These are phyloP conservation scores for Aspergillus sp. DNA, from an alignment of 2,329 filamentous ascomycete genomes.

Conservation along the genomic window DNA sequence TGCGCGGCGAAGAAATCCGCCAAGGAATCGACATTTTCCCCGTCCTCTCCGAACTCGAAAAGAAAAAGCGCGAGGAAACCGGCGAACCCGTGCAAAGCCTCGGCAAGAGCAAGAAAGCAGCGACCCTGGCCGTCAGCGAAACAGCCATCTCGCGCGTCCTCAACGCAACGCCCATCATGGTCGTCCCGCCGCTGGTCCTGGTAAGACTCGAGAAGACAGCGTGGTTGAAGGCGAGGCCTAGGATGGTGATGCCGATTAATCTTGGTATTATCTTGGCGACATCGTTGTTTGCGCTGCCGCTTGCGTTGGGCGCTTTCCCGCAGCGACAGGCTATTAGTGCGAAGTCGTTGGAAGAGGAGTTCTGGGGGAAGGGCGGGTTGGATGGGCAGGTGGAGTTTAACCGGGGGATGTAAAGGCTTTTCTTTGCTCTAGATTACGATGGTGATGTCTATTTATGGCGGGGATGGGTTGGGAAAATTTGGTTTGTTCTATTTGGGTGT, in stretches of 20 bases:
- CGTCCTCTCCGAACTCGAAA: conserved; percentile 64
- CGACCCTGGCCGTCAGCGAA: conserved; percentile 82
- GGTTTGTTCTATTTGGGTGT: too few species aligned
- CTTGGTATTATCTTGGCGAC: conserved; percentile 79
- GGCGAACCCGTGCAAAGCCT: conserved; percentile 63
- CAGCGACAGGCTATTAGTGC: conserved; percentile 78
- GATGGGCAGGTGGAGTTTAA: conserved; percentile 91
- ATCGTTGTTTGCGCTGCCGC: conserved; percentile 77
- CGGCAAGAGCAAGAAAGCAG: conserved; percentile 82
- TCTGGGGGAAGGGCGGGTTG: conserved; percentile 71
- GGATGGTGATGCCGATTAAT: conserved; percentile 75
- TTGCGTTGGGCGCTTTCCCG: conserved; percentile 87
- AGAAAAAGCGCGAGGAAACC: conserved; percentile 55
- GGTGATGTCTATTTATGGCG: too few species aligned
- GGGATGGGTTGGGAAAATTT: too few species aligned
- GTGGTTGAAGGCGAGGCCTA: conserved; percentile 72
- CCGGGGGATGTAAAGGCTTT: conserved; percentile 65
- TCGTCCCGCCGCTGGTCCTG: conserved; percentile 78
- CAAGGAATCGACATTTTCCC: conserved; percentile 90
- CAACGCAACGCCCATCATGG: conserved; percentile 96
- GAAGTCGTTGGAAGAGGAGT: conserved; percentile 73
- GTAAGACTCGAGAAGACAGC: conserved; percentile 75
- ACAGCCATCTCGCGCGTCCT: conserved; percentile 86
- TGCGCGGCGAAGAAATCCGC: conserved; percentile 93
- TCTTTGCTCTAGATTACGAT: too few species aligned